phyloP scores from a whole-genome alignment of 2,329 filamentous ascomycete genomes.

The Onygenales sp. region DNA sequence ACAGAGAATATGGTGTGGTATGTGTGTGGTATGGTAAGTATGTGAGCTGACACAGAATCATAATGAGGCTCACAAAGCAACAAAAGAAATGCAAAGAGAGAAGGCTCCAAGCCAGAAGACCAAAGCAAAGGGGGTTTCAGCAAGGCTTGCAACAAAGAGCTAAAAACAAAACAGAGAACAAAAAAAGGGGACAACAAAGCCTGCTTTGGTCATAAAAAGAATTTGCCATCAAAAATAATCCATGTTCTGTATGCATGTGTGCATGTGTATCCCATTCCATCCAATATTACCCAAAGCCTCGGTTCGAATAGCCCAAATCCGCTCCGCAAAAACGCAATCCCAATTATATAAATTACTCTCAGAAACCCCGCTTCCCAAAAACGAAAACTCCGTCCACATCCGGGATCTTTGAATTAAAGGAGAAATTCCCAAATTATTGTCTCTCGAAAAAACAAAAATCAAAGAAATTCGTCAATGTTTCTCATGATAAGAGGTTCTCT shows the following conservation, averaged over 20 bases:
- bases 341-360: not conserved
- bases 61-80: too few species aligned
- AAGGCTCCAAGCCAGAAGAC: not conserved
- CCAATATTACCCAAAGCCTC: not conserved
- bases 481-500: conserved; percentile 33
- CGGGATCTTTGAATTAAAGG: not conserved
- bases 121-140: not conserved
- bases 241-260: not conserved
- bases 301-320: not conserved
- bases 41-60: too few species aligned
- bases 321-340: not conserved
- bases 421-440: not conserved
- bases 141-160: not conserved
- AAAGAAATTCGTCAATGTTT: conserved; percentile 37
- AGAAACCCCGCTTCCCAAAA: not conserved
- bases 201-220: conserved; percentile 30
- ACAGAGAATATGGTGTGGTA: too few species aligned
- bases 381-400: not conserved
- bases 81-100: conserved; percentile 5
- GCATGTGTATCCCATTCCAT: not conserved
- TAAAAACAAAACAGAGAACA: conserved; percentile 7
- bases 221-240: not conserved
- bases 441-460: conserved; percentile 11
- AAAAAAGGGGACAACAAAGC: conserved; percentile 27
- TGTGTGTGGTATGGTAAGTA: too few species aligned